Evolutionary conservation across 768 basidiomycete genomes (phyloP), one percentile per base, ranked within the genome.

Genomic region (Gymnopilus junonius): DNA sequence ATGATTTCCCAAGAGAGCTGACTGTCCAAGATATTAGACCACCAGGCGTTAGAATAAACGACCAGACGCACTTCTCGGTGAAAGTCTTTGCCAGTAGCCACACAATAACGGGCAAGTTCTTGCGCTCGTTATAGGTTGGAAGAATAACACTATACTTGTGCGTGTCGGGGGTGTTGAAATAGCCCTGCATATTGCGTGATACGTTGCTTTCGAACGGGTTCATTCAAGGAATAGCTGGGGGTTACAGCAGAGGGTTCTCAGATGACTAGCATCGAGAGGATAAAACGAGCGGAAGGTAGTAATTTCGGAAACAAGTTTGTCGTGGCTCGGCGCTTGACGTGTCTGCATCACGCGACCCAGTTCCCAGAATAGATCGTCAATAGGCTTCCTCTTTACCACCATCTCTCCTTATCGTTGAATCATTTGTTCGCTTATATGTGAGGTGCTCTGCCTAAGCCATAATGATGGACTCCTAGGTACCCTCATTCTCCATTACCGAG

Each of bases 81-180:
- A 97, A 96, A 2, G 87, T 87, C 63, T 83, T 88, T 12, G 90
- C 91, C 51, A 97, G 78, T 2, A 97, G 79, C 92, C 93, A 96
- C 32, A 94, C 72, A 63, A 96, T 90, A 58, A 97, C 85, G 0
- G 95, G 95, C 17, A 97, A 78, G 71, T 97, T 96, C 78, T 91
- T 93, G 71, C 95, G 87, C 74, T 96, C 95, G 72, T 97, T 95
- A 76, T 96, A 97, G 1, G 95, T 97, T 31, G 95, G 95, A 1
- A 97, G 83, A 70, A 97, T 95, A 64, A 97, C 93, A 37, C 92
- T 93, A 75, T 95, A 95, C 76, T 91, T 95, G 82, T 90, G 80
- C 35, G 87, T 85, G 67, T 87, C 81, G 20, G 80, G 66, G 29
- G 82, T 77, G 39, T 76, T 65, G 71, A 82, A 85, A 67, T 78